phyloP scores from a whole-genome alignment of 495 filamentous ascomycete genomes.

The Hypoxylon trugodes region DNA sequence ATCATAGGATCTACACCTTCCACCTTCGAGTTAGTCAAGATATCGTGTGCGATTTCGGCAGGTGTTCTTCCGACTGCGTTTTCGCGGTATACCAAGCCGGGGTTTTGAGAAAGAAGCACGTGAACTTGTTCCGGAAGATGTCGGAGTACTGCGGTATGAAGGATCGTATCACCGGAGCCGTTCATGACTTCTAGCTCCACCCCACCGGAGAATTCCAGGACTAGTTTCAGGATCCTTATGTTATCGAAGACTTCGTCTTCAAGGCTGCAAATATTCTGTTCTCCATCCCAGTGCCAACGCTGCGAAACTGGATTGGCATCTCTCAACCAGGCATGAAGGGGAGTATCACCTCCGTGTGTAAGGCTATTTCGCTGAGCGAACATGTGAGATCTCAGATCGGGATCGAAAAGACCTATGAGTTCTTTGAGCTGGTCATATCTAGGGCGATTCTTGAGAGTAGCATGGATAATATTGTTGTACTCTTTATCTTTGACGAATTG shows the following conservation, averaged over 20 bases:
- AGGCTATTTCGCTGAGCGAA: slow-evolving; percentile 51
- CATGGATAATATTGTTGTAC: slow-evolving; percentile 69
- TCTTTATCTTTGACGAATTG: slow-evolving; percentile 62
- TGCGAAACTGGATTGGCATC: slow-evolving; percentile 13
- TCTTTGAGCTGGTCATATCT: slow-evolving; percentile 43
- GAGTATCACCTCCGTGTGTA: slow-evolving; percentile 46
- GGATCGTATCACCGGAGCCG: slow-evolving; percentile 70
- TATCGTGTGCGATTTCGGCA: slow-evolving; percentile 67
- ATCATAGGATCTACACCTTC: not conserved
- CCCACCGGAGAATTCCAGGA: slow-evolving; percentile 62
- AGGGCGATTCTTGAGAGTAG: slow-evolving; percentile 51
- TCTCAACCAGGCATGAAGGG: slow-evolving; percentile 51
- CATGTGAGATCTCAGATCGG: slow-evolving; percentile 50
- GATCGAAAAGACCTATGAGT: slow-evolving; percentile 64
- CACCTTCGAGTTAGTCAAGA: slow-evolving; percentile 52
- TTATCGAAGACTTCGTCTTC: slow-evolving; percentile 14
- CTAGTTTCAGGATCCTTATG: slow-evolving; percentile 45
- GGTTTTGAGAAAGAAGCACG: slow-evolving; percentile 62
- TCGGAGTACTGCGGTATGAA: slow-evolving; percentile 64
- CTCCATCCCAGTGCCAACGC: not conserved
- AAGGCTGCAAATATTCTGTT: not conserved
- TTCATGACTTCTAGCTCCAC: slow-evolving; percentile 68
- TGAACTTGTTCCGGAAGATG: slow-evolving; percentile 49
- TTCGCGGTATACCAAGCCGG: slow-evolving; percentile 68
- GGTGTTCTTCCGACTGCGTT: slow-evolving; percentile 76